Percentiles rank a stretch among this genome's conserved stretches.
Conservation (phyloP, 371 early-diverging fungal genomes). For the Nematocida ausubeli region DNA sequence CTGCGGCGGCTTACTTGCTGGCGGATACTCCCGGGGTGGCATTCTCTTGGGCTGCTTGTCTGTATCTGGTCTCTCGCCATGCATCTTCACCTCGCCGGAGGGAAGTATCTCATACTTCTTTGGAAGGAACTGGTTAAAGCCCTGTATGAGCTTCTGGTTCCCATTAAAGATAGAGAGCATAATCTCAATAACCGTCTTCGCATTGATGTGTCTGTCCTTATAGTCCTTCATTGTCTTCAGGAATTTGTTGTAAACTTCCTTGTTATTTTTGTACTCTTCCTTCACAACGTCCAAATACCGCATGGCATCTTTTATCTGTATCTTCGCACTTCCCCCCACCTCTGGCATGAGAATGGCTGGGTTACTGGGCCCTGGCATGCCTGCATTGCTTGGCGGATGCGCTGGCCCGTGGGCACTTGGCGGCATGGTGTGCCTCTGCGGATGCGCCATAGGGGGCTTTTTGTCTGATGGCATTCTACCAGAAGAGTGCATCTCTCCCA, state of each 20-base stretch:
- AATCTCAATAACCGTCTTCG: constrained; percentile 91
- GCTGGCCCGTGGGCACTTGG: not conserved
- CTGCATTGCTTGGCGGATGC: not conserved
- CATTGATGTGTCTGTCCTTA: constrained; percentile 89
- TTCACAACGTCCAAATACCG: constrained; percentile 92
- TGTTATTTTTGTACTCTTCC: constrained; percentile 79
- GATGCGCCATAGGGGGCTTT: not conserved
- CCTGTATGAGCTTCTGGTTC: constrained; percentile 81
- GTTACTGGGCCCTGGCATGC: not conserved
- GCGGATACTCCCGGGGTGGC: not conserved
- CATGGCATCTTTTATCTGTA: constrained; percentile 76
- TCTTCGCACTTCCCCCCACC: constrained; percentile 56
- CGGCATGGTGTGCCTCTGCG: not conserved
- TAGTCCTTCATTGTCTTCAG: constrained; percentile 98
- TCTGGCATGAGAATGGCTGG: constrained; percentile 51
- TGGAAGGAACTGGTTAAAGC: constrained; percentile 96
- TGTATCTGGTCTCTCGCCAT: not conserved
- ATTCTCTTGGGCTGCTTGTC: not conserved
- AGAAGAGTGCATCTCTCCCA: constrained; percentile 20
- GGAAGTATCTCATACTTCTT: constrained; percentile 80
- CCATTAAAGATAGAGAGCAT: constrained; percentile 86
- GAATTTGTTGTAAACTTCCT: constrained; percentile 90
- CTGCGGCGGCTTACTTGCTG: not conserved
- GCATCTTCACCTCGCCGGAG: constrained; percentile 69
- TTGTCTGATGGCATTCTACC: not conserved